Conservation (phyloP, 202 grass and related monocot genomes). For the Saccharum hybrid region DNA sequence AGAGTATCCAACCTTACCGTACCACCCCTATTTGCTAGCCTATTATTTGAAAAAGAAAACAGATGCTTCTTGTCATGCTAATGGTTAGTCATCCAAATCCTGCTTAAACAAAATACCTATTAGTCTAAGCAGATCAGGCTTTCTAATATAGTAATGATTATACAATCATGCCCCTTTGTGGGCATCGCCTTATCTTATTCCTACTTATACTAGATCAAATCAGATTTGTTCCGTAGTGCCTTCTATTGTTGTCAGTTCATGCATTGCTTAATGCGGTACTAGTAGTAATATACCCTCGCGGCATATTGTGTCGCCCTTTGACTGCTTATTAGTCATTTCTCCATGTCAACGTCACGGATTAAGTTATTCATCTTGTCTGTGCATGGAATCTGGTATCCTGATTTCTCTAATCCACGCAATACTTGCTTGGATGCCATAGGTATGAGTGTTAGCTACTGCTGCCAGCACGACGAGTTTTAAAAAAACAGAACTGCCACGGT, state of each 20-base stretch:
- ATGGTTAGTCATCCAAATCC: constrained; percentile 30
- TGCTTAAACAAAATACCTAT: constrained; percentile 40
- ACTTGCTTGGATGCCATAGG: constrained; percentile 43
- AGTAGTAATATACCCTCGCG: constrained; percentile 32
- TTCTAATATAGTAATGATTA: constrained; percentile 46
- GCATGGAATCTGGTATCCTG: constrained; percentile 48
- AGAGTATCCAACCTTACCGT: constrained; percentile 10
- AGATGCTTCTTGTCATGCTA: constrained; percentile 10
- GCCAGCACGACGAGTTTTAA: constrained; percentile 6
- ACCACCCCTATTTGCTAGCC: constrained; percentile 9
- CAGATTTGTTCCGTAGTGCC: constrained; percentile 55
- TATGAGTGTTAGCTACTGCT: constrained; percentile 47
- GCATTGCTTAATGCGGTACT: constrained; percentile 45
- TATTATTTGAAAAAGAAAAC: constrained; percentile 2
- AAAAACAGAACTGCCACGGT: background rate
- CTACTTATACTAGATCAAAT: constrained; percentile 54
- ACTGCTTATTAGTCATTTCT: constrained; percentile 45
- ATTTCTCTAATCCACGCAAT: constrained; percentile 44
- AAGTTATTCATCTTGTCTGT: constrained; percentile 47
- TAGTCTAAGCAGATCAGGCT: background rate
- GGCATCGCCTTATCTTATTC: constrained; percentile 56
- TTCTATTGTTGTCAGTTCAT: constrained; percentile 48
- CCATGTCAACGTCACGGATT: constrained; percentile 51
- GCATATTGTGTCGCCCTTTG: constrained; percentile 38
- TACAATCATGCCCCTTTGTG: constrained; percentile 52